phyloP scores from a whole-genome alignment of 1,284 basidiomycete species.

The Apiotrichum siamense region DNA sequence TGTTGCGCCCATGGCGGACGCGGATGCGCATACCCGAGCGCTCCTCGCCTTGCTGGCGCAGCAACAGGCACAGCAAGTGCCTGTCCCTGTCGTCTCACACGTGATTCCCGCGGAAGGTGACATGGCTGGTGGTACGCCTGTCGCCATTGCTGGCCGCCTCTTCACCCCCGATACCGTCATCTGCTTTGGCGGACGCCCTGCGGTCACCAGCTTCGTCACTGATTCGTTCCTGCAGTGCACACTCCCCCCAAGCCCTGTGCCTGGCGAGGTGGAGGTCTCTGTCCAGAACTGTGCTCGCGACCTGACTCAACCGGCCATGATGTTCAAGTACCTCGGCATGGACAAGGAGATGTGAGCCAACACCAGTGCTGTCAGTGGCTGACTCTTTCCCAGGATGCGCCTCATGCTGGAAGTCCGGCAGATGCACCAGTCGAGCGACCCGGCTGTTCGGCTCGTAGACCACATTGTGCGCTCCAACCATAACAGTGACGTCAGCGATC shows the following conservation, averaged over 20 bases:
- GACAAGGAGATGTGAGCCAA: constrained; percentile 37
- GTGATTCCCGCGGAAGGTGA: constrained; percentile 89
- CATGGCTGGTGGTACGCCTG: constrained; percentile 86
- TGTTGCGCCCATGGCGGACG: not conserved
- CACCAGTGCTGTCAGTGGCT: constrained; percentile 5
- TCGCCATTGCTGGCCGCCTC: constrained; percentile 86
- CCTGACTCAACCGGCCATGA: constrained; percentile 22
- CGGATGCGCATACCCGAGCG: constrained; percentile 19
- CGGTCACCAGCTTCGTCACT: constrained; percentile 85
- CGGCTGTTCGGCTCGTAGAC: constrained; percentile 37
- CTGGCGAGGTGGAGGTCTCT: constrained; percentile 86
- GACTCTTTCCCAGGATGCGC: constrained; percentile 28
- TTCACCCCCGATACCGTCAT: constrained; percentile 63
- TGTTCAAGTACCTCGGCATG: constrained; percentile 37
- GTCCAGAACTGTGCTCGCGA: constrained; percentile 55
- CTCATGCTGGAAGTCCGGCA: constrained; percentile 37
- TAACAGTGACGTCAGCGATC: constrained; percentile 29
- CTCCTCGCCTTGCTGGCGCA: constrained; percentile 14
- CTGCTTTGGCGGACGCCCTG: constrained; percentile 77
- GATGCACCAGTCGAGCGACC: constrained; percentile 30
- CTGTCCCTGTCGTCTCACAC: constrained; percentile 46
- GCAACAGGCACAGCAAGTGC: constrained; percentile 11
- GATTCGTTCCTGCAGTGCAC: constrained; percentile 90
- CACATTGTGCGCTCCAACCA: constrained; percentile 22
- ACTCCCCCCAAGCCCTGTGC: constrained; percentile 71